These are phyloP conservation scores for Lagenaria siceraria DNA, from an alignment of 306 rosid species.

Conservation along the genomic window DNA sequence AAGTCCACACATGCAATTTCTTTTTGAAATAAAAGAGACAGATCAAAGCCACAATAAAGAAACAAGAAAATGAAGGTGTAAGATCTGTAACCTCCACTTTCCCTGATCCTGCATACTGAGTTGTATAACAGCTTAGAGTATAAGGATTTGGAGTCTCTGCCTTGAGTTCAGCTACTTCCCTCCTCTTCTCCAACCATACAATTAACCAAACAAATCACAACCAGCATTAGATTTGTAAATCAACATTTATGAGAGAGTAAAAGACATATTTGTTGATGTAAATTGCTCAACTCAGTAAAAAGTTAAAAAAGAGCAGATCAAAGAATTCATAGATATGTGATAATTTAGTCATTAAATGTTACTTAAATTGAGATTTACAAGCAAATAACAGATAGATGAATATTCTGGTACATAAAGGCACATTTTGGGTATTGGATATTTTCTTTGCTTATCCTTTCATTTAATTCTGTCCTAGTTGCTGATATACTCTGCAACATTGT, in stretches of 20 bases:
- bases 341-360: not conserved
- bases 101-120: not conserved
- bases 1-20: constrained; percentile 6
- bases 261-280: not conserved
- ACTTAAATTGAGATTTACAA: constrained; percentile 5
- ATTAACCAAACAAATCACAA: not conserved
- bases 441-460: constrained; percentile 4
- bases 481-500: constrained; percentile 12
- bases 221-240: not conserved
- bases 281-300: not conserved
- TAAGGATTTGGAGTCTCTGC: not conserved
- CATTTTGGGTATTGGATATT: constrained; percentile 8
- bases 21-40: not conserved
- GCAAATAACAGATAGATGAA: not conserved
- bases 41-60: constrained; percentile 6
- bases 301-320: not conserved
- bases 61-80: not conserved
- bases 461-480: constrained; percentile 12
- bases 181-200: constrained; percentile 1
- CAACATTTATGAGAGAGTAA: not conserved
- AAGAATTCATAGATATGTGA: not conserved
- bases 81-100: not conserved
- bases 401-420: not conserved
- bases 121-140: not conserved
- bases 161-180: not conserved